Percentiles rank a stretch among this genome's conserved stretches.
Conservation (phyloP, 179 eudicot genomes). For the Dionaea muscipula region DNA sequence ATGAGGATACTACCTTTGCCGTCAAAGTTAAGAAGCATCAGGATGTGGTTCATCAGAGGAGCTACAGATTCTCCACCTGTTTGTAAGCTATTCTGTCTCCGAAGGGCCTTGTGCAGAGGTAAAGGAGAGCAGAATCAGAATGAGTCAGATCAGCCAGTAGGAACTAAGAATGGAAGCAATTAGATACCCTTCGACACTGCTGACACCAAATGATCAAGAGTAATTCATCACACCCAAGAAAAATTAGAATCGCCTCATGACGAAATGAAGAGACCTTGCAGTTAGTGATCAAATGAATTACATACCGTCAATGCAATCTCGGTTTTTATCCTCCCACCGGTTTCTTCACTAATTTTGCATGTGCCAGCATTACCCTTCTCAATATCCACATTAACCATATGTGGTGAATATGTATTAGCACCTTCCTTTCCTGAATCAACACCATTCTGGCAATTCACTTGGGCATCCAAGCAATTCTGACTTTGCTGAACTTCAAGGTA, state of each 20-base stretch:
- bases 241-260: background rate
- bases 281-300: background rate
- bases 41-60: slow-evolving; percentile 49
- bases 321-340: slow-evolving; percentile 30
- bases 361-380: slow-evolving; percentile 45
- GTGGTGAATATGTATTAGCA: slow-evolving; percentile 25
- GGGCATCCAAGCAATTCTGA: slow-evolving; percentile 23
- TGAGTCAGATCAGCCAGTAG: background rate
- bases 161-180: background rate
- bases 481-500: slow-evolving; percentile 17
- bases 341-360: slow-evolving; percentile 28
- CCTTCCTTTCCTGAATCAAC: slow-evolving; percentile 24
- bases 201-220: background rate
- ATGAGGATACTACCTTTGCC: slow-evolving; percentile 35
- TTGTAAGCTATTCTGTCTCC: slow-evolving; percentile 52
- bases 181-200: background rate
- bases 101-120: slow-evolving; percentile 39
- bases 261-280: background rate
- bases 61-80: slow-evolving; percentile 43
- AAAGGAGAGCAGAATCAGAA: slow-evolving; percentile 4
- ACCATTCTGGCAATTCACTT: slow-evolving; percentile 26
- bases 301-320: slow-evolving; percentile 60
- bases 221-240: background rate
- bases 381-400: slow-evolving; percentile 32
- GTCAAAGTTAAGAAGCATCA: slow-evolving; percentile 46